Base-by-base conservation (phyloP, 1,139 yeast species). In the Hemisphaericaspora xylanilytica region DNA sequence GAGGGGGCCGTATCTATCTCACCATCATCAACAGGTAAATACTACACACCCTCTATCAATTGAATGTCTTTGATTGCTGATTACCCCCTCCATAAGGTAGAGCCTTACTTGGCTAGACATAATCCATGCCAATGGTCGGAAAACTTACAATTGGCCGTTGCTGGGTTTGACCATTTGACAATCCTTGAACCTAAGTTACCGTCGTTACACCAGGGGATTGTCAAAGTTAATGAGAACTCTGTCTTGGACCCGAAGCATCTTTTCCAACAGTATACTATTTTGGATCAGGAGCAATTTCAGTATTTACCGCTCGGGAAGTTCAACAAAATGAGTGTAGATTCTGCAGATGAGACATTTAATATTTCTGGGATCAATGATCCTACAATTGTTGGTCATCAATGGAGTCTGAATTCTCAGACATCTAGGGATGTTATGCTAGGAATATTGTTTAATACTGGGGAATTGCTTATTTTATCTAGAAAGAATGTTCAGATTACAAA, bases 171-270 rank as follows among this genome's bases (percentile, higher is more conserved):
- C 13, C 67, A 64, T 31, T 39, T 71, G 26, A 56, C 65, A 1
- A 44, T 70, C 4, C 48, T 70, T 11, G 75, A 70, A 30, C 75
- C 76, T 7, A 60, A 56, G 40, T 54, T 67, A 5, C 75, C 76
- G 2, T 48, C 56, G n/a, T 51, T 67, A 18, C 66, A 62, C 35
- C 59, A 57, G 31, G 49, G 61, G 10, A 49, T 67, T 21, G 50
- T 51, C 25, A 42, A 52, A 5, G 48, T 33, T 32, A 22, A 42
- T 12, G 33, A 42, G 6, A 41, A 32, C 7, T 46, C 47, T 11
- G 43, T 55, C 4, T 50, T 70, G n/a, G 62, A 65, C 28, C 46
- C 66, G 3, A 55, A 54, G 32, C 55, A 61, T 3, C 36, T 69
- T 13, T 71, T 59, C 42, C 54, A 57, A 20, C 48, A 56, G n/a